phyloP scores from a whole-genome alignment of 2,329 filamentous ascomycete species.

The Alternaria angustiovoidea region DNA sequence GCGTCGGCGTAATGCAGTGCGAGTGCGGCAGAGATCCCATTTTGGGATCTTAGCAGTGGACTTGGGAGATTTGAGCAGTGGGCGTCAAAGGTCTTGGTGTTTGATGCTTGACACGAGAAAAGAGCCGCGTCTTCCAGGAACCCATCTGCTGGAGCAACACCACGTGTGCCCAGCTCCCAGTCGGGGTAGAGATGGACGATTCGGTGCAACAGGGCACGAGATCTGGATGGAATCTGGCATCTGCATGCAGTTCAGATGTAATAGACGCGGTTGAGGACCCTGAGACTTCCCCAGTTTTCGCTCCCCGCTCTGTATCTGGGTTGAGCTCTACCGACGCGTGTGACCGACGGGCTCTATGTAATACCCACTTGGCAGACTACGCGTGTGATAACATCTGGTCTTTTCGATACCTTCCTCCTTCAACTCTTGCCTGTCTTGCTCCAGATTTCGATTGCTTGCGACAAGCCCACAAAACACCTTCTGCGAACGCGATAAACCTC shows the following conservation, averaged over 20 bases:
- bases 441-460: neutral
- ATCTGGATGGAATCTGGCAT: slow-evolving; percentile 26
- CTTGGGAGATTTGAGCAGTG: neutral
- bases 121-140: slow-evolving; percentile 24
- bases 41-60: neutral
- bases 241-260: slow-evolving; percentile 8
- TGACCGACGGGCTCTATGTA: slow-evolving; percentile 7
- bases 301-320: slow-evolving; percentile 12
- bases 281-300: slow-evolving; percentile 20
- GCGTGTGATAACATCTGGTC: slow-evolving; percentile 5
- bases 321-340: slow-evolving; percentile 14
- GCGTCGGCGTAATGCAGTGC: slow-evolving; percentile 30
- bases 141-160: slow-evolving; percentile 18
- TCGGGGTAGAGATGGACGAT: slow-evolving; percentile 30
- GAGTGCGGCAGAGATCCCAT: slow-evolving; percentile 20
- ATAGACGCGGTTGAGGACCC: slow-evolving; percentile 12
- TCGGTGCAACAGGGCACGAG: slow-evolving; percentile 37
- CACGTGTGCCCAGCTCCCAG: slow-evolving; percentile 27
- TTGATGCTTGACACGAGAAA: slow-evolving; percentile 9
- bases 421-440: neutral
- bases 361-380: slow-evolving; percentile 10
- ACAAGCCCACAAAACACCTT: neutral
- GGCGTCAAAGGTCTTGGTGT: slow-evolving; percentile 15
- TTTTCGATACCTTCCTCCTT: neutral
- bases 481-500: neutral